Evolutionary conservation across 345 rosid species (phyloP), one percentile per base, ranked within the genome.

Genomic region (Cardamine chenopodiifolia): DNA sequence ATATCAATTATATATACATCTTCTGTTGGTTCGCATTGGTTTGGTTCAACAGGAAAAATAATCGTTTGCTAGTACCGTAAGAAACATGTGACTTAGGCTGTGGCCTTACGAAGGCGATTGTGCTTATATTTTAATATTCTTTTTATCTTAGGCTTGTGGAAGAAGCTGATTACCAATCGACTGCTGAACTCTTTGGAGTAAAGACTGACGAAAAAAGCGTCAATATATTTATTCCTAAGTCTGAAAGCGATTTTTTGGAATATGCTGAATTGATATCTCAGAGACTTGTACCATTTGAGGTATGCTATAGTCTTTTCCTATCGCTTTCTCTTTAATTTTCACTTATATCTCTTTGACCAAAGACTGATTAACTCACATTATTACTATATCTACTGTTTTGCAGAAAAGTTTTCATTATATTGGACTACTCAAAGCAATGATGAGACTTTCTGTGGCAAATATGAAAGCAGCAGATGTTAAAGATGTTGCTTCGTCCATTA

Each of bases 351-450:
- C 8, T 40, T 11, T 42, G 63, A 40, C 20, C 50, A 22, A 52
- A 52, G 10, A 13, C 50, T 44, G 29, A 37, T 26, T 29, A 5
- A 1, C 44, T 22, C 11, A 8, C 17, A 31, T 54, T 64, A 13
- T 10, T n/a, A 22, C 26, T 19, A 1, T 53, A 20, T 34, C 28
- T 7, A 3, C 11, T 47, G 52, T 44, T 47, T 66, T 83, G 83
- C 96, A 92, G 98, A 92, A 92, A 89, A 91, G 92, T 67, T 94
- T 35, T 79, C 93, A 90, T 78, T 92, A 88, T 71, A 83, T 83
- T 18, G 81, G 82, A 17, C 73, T 91, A 44, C 93, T 94, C 17
- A 91, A 91, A 86, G 76, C 95, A 12, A 89, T 94, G 12, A 91
- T 90, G 89, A 90, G 96, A 86, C 78, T 84, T 44, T 91, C 97